Evolutionary conservation across 306 rosid species (phyloP).

Genomic region (Cicer arietinum): DNA sequence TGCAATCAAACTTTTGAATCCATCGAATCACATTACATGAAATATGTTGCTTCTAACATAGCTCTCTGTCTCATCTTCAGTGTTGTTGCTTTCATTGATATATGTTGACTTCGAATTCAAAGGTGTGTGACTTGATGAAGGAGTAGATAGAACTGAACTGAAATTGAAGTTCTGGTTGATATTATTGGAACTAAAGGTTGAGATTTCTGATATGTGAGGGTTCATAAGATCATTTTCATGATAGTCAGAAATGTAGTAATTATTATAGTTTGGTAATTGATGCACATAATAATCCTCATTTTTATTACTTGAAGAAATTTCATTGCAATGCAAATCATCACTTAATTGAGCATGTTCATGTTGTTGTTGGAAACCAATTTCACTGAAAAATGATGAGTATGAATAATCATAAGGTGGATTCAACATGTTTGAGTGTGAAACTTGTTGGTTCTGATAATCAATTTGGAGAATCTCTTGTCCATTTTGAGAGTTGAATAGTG

Average conservation of each 20-base stretch:
- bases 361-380: constrained; percentile 49
- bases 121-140: constrained; percentile 68
- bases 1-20: constrained; percentile 4
- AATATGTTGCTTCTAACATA: constrained; percentile 71
- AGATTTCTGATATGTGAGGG: constrained; percentile 46
- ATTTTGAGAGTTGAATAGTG: constrained; percentile 55
- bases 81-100: constrained; percentile 46
- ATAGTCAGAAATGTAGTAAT: constrained; percentile 39
- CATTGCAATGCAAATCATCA: constrained; percentile 53
- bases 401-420: constrained; percentile 24
- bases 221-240: constrained; percentile 29
- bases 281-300: constrained; percentile 40
- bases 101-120: constrained; percentile 70
- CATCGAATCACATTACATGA: constrained; percentile 46
- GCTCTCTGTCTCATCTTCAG: constrained; percentile 83
- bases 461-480: constrained; percentile 36
- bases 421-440: constrained; percentile 9
- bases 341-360: constrained; percentile 44
- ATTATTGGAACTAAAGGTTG: constrained; percentile 51
- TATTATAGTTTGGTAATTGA: constrained; percentile 41
- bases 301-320: constrained; percentile 35
- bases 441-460: constrained; percentile 34
- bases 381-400: constrained; percentile 47
- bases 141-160: constrained; percentile 70
- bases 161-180: constrained; percentile 57